Conservation (phyloP, 108 stramenopile genomes). For the Skeletonema marinoi region DNA sequence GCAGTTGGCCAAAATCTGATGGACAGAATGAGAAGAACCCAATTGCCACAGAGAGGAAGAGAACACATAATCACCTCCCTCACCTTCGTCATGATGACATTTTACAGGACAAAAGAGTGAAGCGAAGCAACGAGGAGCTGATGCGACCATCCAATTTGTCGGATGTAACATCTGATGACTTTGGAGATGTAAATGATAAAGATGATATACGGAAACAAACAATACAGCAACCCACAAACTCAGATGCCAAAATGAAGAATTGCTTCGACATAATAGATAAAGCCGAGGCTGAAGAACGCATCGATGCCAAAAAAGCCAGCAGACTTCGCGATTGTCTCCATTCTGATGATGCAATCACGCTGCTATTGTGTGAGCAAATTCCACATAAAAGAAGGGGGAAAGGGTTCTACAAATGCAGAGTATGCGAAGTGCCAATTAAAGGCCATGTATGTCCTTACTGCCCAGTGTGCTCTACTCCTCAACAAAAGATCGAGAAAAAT, state of each 20-base stretch:
- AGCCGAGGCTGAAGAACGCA: neutral
- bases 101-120: neutral
- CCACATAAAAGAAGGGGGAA: slow-evolving; percentile 19
- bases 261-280: neutral
- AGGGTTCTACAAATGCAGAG: slow-evolving; percentile 25
- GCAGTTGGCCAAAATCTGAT: neutral
- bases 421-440: slow-evolving; percentile 28
- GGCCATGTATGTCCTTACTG: slow-evolving; percentile 28
- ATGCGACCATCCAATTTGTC: neutral
- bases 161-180: slow-evolving; percentile 1
- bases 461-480: slow-evolving; percentile 29
- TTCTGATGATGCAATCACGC: neutral
- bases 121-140: neutral
- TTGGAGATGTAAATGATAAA: neutral
- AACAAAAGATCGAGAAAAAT: slow-evolving; percentile 11
- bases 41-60: neutral
- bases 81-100: neutral
- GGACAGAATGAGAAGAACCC: neutral
- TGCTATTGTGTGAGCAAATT: slow-evolving; percentile 13
- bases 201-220: neutral
- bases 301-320: neutral
- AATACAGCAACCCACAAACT: neutral
- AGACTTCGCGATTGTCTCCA: slow-evolving; percentile 6
- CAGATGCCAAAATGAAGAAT: neutral
- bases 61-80: neutral